Percentiles rank a stretch among this genome's conserved stretches.
phyloP scores from a whole-genome alignment of 148 eudicot species.

The Heliosperma pusillum region DNA sequence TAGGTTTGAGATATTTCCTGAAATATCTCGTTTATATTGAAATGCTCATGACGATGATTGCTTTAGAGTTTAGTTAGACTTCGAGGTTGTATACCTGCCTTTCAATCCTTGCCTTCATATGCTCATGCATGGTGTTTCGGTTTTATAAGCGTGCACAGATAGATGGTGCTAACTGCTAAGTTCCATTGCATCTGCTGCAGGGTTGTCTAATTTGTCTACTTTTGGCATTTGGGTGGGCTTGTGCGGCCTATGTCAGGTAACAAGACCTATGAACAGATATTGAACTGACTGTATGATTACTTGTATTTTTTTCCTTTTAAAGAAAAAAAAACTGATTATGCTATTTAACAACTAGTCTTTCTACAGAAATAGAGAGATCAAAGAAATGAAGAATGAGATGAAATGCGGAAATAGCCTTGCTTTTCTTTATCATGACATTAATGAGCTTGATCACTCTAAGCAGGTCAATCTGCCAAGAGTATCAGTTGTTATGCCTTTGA shows the following conservation, averaged over 20 bases:
- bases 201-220: slow-evolving; percentile 70
- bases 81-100: background rate
- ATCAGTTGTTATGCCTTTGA: slow-evolving; percentile 89
- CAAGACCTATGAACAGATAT: background rate
- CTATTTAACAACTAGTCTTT: slow-evolving; percentile 12
- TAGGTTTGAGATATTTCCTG: background rate
- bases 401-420: slow-evolving; percentile 69
- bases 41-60: background rate
- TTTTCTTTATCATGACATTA: slow-evolving; percentile 67
- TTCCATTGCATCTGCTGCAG: slow-evolving; percentile 34
- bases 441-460: slow-evolving; percentile 80
- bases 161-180: background rate
- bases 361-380: slow-evolving; percentile 81
- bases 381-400: slow-evolving; percentile 54
- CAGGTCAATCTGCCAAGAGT: slow-evolving; percentile 79
- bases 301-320: background rate
- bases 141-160: background rate
- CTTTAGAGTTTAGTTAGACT: background rate
- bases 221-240: slow-evolving; percentile 81
- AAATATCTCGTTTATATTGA: background rate
- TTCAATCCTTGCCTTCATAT: background rate
- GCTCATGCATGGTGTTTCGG: background rate
- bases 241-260: slow-evolving; percentile 87
- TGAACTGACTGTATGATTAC: background rate
- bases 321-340: background rate